Evolutionary conservation across 2,329 filamentous ascomycete genomes (phyloP).

Genomic region (Dactylellina parvicollis): DNA sequence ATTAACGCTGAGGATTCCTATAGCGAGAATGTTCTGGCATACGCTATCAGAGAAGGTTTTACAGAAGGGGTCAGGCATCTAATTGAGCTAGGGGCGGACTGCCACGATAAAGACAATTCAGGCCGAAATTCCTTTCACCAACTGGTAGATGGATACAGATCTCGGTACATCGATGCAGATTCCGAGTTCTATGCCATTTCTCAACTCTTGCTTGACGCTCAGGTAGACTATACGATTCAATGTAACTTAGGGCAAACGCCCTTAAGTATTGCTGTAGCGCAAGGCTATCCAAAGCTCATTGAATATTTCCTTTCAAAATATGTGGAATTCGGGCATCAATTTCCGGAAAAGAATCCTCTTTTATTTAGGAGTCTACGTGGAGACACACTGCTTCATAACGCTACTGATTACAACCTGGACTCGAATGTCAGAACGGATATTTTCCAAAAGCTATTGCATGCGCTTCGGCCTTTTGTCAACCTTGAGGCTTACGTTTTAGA

Average conservation of each 20-base stretch:
- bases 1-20: conserved; percentile 17
- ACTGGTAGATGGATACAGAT: not conserved
- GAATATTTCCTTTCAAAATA: conserved; percentile 23
- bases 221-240: conserved; percentile 10
- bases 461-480: no score
- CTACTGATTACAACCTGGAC: no score
- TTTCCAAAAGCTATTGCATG: no score
- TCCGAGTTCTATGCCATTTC: no score
- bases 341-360: not conserved
- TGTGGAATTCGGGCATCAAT: not conserved
- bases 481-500: no score
- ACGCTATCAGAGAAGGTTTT: conserved; percentile 21
- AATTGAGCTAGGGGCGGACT: conserved; percentile 12
- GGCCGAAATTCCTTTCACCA: conserved; percentile 17
- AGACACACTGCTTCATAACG: not conserved
- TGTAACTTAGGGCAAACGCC: not conserved
- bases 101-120: conserved; percentile 14
- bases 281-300: not conserved
- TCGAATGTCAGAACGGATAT: no score
- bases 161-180: no score
- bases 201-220: not conserved
- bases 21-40: conserved; percentile 8
- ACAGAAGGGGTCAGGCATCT: conserved; percentile 14
- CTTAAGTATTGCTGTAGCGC: not conserved
- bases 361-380: not conserved